A percentile compares a stretch with the other conserved stretches of the same genome.
Evolutionary conservation across 1,284 basidiomycete species (phyloP).

Genomic region (Cryptococcus hybrid): DNA sequence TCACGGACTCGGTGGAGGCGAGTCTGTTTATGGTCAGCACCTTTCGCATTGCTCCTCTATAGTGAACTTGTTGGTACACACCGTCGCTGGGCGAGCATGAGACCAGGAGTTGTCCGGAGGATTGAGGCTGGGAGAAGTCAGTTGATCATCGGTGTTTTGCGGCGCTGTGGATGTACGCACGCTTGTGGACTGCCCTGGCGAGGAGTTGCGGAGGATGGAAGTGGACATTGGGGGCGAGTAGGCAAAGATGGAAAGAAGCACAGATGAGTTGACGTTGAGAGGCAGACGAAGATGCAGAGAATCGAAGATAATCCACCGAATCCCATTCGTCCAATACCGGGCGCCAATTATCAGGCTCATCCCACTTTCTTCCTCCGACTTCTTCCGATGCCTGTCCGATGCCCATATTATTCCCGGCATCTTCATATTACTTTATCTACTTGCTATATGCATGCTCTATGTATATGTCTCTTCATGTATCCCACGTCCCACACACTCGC

Average conservation of each 20-base stretch:
- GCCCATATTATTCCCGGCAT: too few species aligned
- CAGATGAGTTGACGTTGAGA: not conserved
- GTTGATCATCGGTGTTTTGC: not conserved
- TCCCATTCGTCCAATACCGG: not conserved
- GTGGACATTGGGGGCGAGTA: conserved; percentile 2
- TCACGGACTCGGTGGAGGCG: conserved; percentile 34
- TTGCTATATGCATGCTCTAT: too few species aligned
- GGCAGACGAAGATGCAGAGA: not conserved
- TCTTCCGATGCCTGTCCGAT: too few species aligned
- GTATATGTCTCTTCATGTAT: too few species aligned
- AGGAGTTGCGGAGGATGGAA: conserved; percentile 11
- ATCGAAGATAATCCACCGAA: not conserved
- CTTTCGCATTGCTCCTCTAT: not conserved
- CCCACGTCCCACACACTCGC: not conserved
- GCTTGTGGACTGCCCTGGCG: conserved; percentile 8
- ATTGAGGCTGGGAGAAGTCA: conserved; percentile 17
- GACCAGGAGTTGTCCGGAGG: conserved; percentile 20
- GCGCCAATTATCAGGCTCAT: too few species aligned
- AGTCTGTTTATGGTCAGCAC: conserved; percentile 4
- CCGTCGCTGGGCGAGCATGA: conserved; percentile 24
- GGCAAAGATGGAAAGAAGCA: not conserved
- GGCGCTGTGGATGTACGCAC: conserved; percentile 2
- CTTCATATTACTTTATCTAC: too few species aligned
- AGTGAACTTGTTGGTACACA: conserved; percentile 3
- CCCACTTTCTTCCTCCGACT: too few species aligned